Conservation (phyloP, 2,329 filamentous ascomycete species). For the Laburnicola sp. region DNA sequence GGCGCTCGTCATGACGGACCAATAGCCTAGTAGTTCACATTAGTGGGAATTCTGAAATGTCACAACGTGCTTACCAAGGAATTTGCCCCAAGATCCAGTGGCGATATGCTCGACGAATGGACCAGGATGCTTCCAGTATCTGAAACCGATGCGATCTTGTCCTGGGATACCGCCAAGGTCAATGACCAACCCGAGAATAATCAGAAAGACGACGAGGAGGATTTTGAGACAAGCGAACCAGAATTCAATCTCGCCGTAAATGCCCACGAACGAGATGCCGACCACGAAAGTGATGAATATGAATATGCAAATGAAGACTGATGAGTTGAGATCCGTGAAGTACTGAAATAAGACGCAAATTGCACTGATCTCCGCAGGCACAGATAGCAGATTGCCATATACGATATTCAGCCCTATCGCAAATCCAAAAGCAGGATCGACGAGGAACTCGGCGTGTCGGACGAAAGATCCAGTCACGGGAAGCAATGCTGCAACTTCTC, state of each 20-base stretch:
- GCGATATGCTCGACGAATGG: slow-evolving; percentile 53
- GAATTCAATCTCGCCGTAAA: slow-evolving; percentile 52
- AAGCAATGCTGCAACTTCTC: slow-evolving; percentile 56
- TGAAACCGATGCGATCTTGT: slow-evolving; percentile 56
- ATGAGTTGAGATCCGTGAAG: slow-evolving; percentile 38
- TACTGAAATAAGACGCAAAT: slow-evolving; percentile 32
- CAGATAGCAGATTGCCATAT: slow-evolving; percentile 57
- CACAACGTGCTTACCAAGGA: slow-evolving; percentile 47
- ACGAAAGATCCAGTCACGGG: slow-evolving; percentile 57
- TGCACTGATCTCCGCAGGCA: slow-evolving; percentile 38
- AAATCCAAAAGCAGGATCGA: slow-evolving; percentile 53
- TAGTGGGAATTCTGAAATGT: background rate
- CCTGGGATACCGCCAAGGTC: slow-evolving; percentile 33
- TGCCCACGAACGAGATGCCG: slow-evolving; percentile 33
- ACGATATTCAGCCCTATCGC: slow-evolving; percentile 59
- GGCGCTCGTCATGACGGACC: slow-evolving; percentile 57
- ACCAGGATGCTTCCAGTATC: slow-evolving; percentile 69
- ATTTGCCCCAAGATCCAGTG: slow-evolving; percentile 60
- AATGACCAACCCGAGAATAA: slow-evolving; percentile 34
- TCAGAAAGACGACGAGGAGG: slow-evolving; percentile 32
- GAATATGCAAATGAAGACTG: slow-evolving; percentile 40
- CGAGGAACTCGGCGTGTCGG: slow-evolving; percentile 54
- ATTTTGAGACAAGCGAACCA: slow-evolving; percentile 54
- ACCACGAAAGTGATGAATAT: slow-evolving; percentile 39
- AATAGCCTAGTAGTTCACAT: slow-evolving; percentile 50